These are phyloP conservation scores for Periconia sp. DNA, from an alignment of 2,329 filamentous ascomycete genomes.

Conservation along the genomic window DNA sequence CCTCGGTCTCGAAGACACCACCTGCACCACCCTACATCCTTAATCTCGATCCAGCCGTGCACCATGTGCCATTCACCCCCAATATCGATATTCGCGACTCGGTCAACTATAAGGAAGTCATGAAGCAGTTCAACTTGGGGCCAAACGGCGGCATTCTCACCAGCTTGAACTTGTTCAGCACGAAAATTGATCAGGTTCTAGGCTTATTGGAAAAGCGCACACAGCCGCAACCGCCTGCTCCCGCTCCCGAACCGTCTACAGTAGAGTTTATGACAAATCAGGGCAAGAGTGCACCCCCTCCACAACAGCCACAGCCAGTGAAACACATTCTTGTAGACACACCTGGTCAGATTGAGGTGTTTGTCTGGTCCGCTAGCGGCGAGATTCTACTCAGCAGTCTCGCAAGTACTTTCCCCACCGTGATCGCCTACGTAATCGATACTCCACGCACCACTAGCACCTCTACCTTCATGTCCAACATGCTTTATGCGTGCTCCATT, in stretches of 20 bases:
- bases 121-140: conserved; percentile 98
- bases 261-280: conserved; percentile 40
- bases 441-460: conserved; percentile 91
- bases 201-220: conserved; percentile 86
- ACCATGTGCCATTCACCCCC: conserved; percentile 89
- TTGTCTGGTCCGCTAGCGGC: conserved; percentile 96
- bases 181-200: conserved; percentile 96
- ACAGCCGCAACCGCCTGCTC: conserved; percentile 49
- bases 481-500: conserved; percentile 98
- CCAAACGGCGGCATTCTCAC: conserved; percentile 97
- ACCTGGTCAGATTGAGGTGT: conserved; percentile 96
- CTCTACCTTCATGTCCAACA: conserved; percentile 99
- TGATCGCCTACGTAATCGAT: conserved; percentile 97
- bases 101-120: conserved; percentile 99
- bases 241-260: conserved; percentile 33
- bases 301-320: conserved; percentile 58
- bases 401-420: conserved; percentile 91
- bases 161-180: conserved; percentile 92
- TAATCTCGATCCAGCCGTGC: conserved; percentile 94
- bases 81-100: conserved; percentile 99
- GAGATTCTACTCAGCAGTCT: conserved; percentile 91
- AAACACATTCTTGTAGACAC: conserved; percentile 92
- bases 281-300: conserved; percentile 27
- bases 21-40: conserved; percentile 82
- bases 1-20: conserved; percentile 30